Evolutionary conservation across 2,329 filamentous ascomycete genomes (phyloP).

Genomic region (Sporothrix brunneoviolacea): DNA sequence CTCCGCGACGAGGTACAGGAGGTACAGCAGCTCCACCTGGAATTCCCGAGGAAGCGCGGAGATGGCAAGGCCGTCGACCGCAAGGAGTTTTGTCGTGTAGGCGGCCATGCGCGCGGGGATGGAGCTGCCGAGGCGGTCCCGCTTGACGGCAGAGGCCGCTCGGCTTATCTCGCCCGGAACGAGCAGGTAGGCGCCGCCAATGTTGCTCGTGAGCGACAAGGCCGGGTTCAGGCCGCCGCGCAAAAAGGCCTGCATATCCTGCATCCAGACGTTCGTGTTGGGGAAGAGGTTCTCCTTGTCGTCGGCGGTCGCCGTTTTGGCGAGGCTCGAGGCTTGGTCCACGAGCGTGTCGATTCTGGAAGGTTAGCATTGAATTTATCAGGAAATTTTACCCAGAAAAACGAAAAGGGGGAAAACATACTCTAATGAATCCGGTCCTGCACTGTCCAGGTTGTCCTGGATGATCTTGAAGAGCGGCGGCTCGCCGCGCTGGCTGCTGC

Average conservation of each 20-base stretch:
- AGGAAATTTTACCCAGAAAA: too few relatives aligned
- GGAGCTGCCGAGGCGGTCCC: slow-evolving; percentile 65
- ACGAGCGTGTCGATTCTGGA: slow-evolving; percentile 46
- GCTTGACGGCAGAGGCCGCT: slow-evolving; percentile 29
- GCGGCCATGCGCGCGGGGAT: slow-evolving; percentile 68
- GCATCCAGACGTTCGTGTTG: slow-evolving; percentile 56
- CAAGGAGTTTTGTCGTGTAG: slow-evolving; percentile 58
- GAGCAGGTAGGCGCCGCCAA: slow-evolving; percentile 66
- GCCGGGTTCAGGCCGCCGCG: slow-evolving; percentile 49
- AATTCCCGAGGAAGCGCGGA: slow-evolving; percentile 33
- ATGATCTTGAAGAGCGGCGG: slow-evolving; percentile 45
- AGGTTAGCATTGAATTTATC: too few relatives aligned
- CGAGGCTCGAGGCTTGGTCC: slow-evolving; percentile 38
- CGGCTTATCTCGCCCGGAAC: slow-evolving; percentile 20
- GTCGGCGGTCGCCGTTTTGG: slow-evolving; percentile 18
- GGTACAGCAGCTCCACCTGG: slow-evolving; percentile 45
- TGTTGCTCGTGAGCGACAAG: slow-evolving; percentile 64
- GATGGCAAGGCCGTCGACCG: slow-evolving; percentile 30
- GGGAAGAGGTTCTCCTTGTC: slow-evolving; percentile 53
- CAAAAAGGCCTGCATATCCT: slow-evolving; percentile 52
- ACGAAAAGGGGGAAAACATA: too few relatives aligned
- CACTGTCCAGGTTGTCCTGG: slow-evolving; percentile 47
- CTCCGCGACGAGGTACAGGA: slow-evolving; percentile 44
- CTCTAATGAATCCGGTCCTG: slow-evolving; percentile 42
- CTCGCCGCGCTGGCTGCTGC: slow-evolving; percentile 35